Evolutionary conservation across 805 yeast species (phyloP), one percentile per base, ranked within the genome.

Genomic region (Spathaspora sp.): DNA sequence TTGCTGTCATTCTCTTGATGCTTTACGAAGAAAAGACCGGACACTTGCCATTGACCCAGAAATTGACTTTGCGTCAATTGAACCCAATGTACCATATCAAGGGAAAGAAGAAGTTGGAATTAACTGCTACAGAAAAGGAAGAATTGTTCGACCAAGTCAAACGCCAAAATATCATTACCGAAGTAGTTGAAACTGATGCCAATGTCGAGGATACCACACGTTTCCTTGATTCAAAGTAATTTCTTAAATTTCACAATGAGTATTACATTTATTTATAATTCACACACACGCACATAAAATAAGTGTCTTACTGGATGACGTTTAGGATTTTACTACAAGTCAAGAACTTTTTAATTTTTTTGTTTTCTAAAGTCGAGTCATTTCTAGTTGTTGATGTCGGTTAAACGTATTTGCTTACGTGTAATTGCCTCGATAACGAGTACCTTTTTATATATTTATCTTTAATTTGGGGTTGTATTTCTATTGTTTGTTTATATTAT

Each of bases 21-120:
- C 70, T 83, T 55, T 89, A 62, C 69, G 92, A 88, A 74, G 97
- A 91, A 79, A 87, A 76, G 69, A 70, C 70, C 35, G 96, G 96
- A 23, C 89, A 85, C 65, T 73, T 86, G 68, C 89, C 96, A 67
- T 82, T 85, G 72, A 55, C 68, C 63, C 79, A 79, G 68, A 67
- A 55, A 48, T 52, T 68, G 46, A 67, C 63, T 16, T 55, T 66
- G 54, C 53, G 47, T n/a, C 50, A 65, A 50, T 62, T 69, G 58
- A 69, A 67, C 59, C 73, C 73, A 51, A 62, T 66, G 68, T 65
- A 67, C 59, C 63, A 65, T 39, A 57, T 69, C 51, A 68, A 66
- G 62, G 61, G 62, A 26, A 67, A 68, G 65, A 66, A 66, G 65
- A 66, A 64, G 57, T 46, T 76, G 52, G 83, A 82, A 57, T 63